phyloP scores from a whole-genome alignment of 176 grass and related monocot species.

The Dendrocalamus sinicus region DNA sequence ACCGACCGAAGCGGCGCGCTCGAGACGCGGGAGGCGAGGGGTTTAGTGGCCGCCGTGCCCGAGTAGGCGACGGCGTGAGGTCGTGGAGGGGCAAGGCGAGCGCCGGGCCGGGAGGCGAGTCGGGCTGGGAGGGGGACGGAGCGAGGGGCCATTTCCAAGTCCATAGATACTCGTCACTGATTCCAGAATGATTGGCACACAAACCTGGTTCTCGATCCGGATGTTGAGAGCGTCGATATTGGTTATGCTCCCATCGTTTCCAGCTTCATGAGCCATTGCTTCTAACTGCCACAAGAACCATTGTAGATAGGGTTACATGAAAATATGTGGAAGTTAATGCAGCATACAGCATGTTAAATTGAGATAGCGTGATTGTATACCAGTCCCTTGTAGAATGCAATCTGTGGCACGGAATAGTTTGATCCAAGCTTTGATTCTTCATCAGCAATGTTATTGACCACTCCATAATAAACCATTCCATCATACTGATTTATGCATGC shows the following conservation, averaged over 20 bases:
- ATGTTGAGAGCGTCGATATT: constrained; percentile 69
- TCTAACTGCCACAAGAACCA: constrained; percentile 67
- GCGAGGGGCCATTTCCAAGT: too few species aligned
- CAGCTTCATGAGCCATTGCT: constrained; percentile 66
- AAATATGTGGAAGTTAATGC: constrained; percentile 7
- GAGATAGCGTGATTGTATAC: constrained; percentile 45
- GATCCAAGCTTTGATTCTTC: constrained; percentile 88
- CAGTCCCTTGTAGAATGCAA: constrained; percentile 93
- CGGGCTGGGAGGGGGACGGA: too few species aligned
- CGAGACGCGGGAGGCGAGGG: too few species aligned
- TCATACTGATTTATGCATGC: constrained; percentile 88
- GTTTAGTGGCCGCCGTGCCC: too few species aligned
- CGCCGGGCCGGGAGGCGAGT: too few species aligned
- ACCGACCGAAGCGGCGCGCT: too few species aligned
- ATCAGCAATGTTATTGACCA: constrained; percentile 82
- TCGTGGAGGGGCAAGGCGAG: too few species aligned
- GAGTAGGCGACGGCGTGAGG: too few species aligned
- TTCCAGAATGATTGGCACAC: constrained; percentile 2
- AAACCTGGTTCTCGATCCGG: constrained; percentile 77
- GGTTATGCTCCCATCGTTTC: constrained; percentile 70
- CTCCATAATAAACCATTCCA: constrained; percentile 72
- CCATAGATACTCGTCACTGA: too few species aligned
- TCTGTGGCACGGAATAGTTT: constrained; percentile 84
- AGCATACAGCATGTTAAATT: neutral
- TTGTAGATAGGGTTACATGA: constrained; percentile 11